Conservation (phyloP, 805 yeast species). For the Alloascoidea hylecoeti region DNA sequence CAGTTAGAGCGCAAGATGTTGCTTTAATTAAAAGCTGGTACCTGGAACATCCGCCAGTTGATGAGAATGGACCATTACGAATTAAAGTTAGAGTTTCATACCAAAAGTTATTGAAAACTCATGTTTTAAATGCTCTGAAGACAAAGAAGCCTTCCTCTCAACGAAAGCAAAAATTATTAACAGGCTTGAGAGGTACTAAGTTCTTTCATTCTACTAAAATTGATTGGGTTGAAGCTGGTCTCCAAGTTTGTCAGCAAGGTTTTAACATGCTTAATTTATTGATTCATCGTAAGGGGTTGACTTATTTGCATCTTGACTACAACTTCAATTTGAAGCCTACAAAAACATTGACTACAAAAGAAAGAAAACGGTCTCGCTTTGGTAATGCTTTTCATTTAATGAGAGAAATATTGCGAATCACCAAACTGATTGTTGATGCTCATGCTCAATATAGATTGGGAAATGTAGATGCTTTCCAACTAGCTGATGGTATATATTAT, state of each 20-base stretch:
- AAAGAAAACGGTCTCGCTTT: conserved; percentile 87
- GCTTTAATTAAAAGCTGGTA: conserved; percentile 78
- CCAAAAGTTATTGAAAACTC: conserved; percentile 71
- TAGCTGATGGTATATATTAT: conserved; percentile 91
- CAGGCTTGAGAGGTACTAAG: conserved; percentile 60
- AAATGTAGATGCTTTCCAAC: conserved; percentile 80
- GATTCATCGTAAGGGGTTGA: conserved; percentile 82
- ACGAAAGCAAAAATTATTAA: conserved; percentile 44
- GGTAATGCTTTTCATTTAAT: conserved; percentile 93
- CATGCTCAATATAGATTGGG: conserved; percentile 89
- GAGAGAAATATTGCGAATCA: conserved; percentile 75
- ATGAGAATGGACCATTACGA: conserved; percentile 13
- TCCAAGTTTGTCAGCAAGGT: conserved; percentile 89
- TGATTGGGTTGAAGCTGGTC: conserved; percentile 98
- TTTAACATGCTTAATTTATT: conserved; percentile 82
- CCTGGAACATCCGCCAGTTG: conserved; percentile 37
- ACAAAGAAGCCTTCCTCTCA: conserved; percentile 25
- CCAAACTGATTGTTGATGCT: conserved; percentile 80
- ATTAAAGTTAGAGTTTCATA: conserved; percentile 76
- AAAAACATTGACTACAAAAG: conserved; percentile 90
- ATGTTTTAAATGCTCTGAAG: conserved; percentile 61
- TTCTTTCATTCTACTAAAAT: conserved; percentile 84
- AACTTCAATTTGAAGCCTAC: conserved; percentile 95
- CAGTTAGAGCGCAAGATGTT: conserved; percentile 80
- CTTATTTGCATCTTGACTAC: conserved; percentile 87